Base-by-base conservation (phyloP, 2,329 filamentous ascomycete species). In the Penicillium sp. region DNA sequence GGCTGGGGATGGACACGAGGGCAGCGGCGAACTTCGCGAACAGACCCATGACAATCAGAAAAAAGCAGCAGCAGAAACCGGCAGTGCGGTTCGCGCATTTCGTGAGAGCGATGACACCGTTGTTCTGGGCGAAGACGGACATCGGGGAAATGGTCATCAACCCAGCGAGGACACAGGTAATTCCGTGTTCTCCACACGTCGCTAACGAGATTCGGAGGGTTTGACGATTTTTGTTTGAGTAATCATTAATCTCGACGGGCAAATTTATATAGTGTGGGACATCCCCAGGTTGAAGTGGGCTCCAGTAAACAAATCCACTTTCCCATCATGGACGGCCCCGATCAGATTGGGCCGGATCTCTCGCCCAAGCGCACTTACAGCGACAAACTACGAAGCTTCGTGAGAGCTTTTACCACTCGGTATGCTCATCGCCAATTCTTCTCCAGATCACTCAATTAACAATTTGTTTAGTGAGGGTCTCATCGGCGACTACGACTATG, bases 401-500 rank as follows among this genome's bases (percentile, higher is more conserved):
- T 72, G 18, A 74, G 67, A 53, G 61, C 71, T 14, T 73, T 79
- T 52, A 76, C 75, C 9, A 79, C 77, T 22, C 75, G 67, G 75
- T 76, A 69, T 31, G 66, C 18, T 22, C n/a, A 40, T 40, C 18
- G 20, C 27, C 18, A 15, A 20, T 18, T 25, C 3, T 9, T 25
- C 29, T 37, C 9, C 15, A 23, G n/a, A 40, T 40, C 15, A 20
- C 12, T 2, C 15, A 29, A 22, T 22, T 27, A 15, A 49, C 4
- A n/a, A 50, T 15, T 6, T 7, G 43, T 14, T 8, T 46, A 86
- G 79, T 58, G 82, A 92, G 1, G 92, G 92, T 12, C 81, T 96
- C 25, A 74, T 97, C 53, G 92, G 92, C 59, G 81, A 86, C 65
- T 97, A 97, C 74, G 89, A 97, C 80, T 97, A 97, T 81, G 89